Base-by-base conservation (phyloP, 2,329 filamentous ascomycete genomes). In the Pseudogymnoascus sp. region DNA sequence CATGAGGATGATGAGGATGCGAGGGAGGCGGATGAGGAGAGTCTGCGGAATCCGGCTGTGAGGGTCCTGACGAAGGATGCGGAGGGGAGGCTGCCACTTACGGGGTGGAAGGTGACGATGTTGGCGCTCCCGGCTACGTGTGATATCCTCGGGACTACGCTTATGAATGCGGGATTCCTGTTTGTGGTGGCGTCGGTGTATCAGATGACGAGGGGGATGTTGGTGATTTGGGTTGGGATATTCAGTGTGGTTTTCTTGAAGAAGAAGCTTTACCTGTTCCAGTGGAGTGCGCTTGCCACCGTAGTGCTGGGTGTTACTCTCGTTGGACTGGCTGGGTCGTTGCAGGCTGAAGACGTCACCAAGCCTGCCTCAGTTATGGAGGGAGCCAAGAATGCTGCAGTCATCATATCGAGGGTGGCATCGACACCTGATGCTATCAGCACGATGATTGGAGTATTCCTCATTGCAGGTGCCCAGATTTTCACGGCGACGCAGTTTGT, bases 401-500 rank as follows among this genome's bases (percentile, higher is more conserved):
- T 80, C 5, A 79, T 76, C 57, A 69, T 76, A 11, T 72, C 76
- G 10, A 72, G 74, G 13, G 72, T 78, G 34, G 77, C 79, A 0
- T 74, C 76, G 43, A 78, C 80, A 2, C 80, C 84, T 0, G 81
- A 83, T 61, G 84, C 90, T 6, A 77, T 90, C 1, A 80, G 85
- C 69, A 91, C 92, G 0, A 78, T 96, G 62, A 78, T 97, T 31
- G 95, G 95, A 28, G 90, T 99, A 14, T 79, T 95, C 21, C 81
- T 98, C 64, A 98, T 99, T 73, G 95, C 95, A 3, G 90, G 89
- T 2, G 95, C 93, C 1, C 95, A 99, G 78, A 90, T 99, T 73
- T 98, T 99, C 75, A 98, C 95, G 0, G 95, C 95, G 0, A 91
- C 91, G 1, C 95, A 99, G 76, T 99, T 98, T 72, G 95, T 98